Percentiles rank a stretch among this genome's conserved stretches.
Evolutionary conservation across 1,284 basidiomycete genomes (phyloP).

Genomic region (Leccinum huronense): DNA sequence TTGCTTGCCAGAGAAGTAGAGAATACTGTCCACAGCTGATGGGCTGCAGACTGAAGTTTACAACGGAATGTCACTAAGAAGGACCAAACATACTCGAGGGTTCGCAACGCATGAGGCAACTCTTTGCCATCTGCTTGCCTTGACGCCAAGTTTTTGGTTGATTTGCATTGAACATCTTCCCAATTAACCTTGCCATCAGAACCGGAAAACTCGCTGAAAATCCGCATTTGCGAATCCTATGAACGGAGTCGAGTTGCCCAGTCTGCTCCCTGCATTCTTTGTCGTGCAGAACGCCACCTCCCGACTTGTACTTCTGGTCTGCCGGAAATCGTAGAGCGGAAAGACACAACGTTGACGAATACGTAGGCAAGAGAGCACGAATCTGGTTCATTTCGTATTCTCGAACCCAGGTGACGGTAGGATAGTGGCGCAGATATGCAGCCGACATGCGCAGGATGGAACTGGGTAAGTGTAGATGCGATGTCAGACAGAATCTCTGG

Average conservation of each 20-base stretch:
- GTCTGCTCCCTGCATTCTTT: constrained; percentile 9
- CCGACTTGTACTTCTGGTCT: constrained; percentile 59
- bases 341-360: constrained; percentile 46
- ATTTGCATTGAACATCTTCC: constrained; percentile 49
- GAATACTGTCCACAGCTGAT: constrained; percentile 31
- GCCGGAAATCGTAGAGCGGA: constrained; percentile 62
- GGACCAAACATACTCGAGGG: constrained; percentile 23
- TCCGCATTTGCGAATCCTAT: constrained; percentile 18
- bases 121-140: background rate
- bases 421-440: constrained; percentile 56
- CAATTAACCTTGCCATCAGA: constrained; percentile 41
- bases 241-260: constrained; percentile 26
- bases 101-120: constrained; percentile 18
- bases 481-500: constrained; percentile 42
- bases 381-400: constrained; percentile 29
- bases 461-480: constrained; percentile 43
- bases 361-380: constrained; percentile 51
- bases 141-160: constrained; percentile 19
- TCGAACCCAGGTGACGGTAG: constrained; percentile 11
- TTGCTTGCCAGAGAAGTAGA: constrained; percentile 63
- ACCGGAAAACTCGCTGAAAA: constrained; percentile 19
- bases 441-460: constrained; percentile 49
- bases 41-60: constrained; percentile 16
- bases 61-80: constrained; percentile 1
- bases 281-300: constrained; percentile 57